Evolutionary conservation across 2,329 filamentous ascomycete species (phyloP).

Genomic region (Alternaria incomplexa): DNA sequence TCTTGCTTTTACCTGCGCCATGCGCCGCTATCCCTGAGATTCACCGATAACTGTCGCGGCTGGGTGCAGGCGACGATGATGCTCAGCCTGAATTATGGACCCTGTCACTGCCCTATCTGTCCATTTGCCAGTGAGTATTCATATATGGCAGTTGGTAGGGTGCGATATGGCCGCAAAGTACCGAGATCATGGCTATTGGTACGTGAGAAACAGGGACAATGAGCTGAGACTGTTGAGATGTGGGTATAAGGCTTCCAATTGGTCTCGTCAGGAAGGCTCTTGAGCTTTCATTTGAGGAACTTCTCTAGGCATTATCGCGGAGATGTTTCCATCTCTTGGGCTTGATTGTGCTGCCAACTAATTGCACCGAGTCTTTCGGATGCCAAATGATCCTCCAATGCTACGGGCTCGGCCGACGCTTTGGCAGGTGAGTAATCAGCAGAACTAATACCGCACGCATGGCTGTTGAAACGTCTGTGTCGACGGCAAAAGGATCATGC

Average conservation of each 20-base stretch:
- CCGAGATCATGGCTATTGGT: neutral
- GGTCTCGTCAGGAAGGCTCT: neutral
- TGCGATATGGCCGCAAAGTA: neutral
- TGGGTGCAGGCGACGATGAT: neutral
- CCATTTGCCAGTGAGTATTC: slow-evolving; percentile 6
- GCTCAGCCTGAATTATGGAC: slow-evolving; percentile 2
- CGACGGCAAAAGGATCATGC: neutral
- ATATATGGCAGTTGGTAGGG: neutral
- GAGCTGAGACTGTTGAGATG: slow-evolving; percentile 7
- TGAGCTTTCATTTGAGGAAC: neutral
- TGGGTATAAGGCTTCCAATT: neutral
- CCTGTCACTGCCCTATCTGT: slow-evolving; percentile 6
- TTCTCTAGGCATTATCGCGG: neutral
- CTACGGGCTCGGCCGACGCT: neutral
- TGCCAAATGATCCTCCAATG: neutral
- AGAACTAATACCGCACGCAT: neutral
- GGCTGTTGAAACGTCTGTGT: neutral
- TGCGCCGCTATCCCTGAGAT: slow-evolving; percentile 5
- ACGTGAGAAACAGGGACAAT: neutral
- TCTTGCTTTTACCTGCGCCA: slow-evolving; percentile 9
- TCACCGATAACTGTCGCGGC: neutral
- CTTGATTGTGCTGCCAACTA: neutral
- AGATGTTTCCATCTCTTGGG: neutral
- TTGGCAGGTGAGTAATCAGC: neutral
- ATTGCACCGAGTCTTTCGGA: neutral